Evolutionary conservation across 2,329 filamentous ascomycete genomes (phyloP), one percentile per base, ranked within the genome.

Genomic region (Apiospora aurea): DNA sequence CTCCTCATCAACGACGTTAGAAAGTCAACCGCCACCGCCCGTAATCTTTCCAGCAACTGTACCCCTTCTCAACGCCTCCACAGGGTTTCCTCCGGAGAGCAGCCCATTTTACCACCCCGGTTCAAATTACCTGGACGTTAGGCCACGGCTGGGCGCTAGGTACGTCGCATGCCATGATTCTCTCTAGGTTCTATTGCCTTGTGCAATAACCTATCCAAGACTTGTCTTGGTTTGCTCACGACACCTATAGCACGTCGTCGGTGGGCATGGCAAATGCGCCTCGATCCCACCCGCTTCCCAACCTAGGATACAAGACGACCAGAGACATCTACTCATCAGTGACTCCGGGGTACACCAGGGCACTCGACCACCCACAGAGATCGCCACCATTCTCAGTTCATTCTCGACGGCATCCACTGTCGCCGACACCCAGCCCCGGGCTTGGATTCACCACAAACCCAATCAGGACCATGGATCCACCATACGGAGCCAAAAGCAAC

Each of bases 241-340:
- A 73, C 77, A 81, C 76, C 78, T 88, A 83, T 82, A 87, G 81
- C 80, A 83, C 82, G 72, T 82, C 87, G 71, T 84, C 86, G 73
- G 83, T 85, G 83, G 87, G 86, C 78, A 89, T 90, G 87, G 85
- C 87, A 84, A 87, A 89, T 85, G 83, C 83, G 82, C 87, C 87
- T 80, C 85, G 87, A 78, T 82, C 85, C 78, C 81, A 86, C 80
- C 80, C 86, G 77, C 80, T 89, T 79, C 87, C 88, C 73, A 86
- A 87, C 76, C 85, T 86, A 79, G 83, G 82, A 76, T 79, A 88
- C 76, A 87, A 81, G 77, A 80, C 85, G 71, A 24, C 57, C 57
- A 85, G 88, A 81, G 88, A 90, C 69, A 81, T 89, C 76, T 90
- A 90, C 80, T 82, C 85, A 68, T 79, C 85, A 72, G 78, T 84